Evolutionary conservation across 177 flowering plant species (phyloP), one percentile per base, ranked within the genome.

Genomic region (Vitis hybrid): DNA sequence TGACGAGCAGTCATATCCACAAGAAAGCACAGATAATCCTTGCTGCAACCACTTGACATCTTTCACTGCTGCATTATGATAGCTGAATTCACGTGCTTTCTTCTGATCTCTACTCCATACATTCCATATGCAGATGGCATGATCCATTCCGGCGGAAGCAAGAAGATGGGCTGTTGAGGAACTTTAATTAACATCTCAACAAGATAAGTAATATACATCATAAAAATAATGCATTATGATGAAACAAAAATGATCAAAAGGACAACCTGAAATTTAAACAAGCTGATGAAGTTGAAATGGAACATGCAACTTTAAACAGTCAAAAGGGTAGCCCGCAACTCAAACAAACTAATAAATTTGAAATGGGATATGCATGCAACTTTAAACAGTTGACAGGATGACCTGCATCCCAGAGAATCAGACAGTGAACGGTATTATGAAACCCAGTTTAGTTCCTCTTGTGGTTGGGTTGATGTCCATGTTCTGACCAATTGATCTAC

Each of bases 101-200:
- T 76, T 85, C 79, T 90, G 81, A 77, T 80, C 81, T 67, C 64
- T 78, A 78, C 82, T 86, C 98, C 97, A 96, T 10, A 87, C 93
- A 79, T 96, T 94, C 97, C 99, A 96, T 70, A 94, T 79, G 80
- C 78, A 84, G 66, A 92, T 77, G 15, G 75, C 61, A 16, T 82
- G 78, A 81, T 94, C 99, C 97, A 94, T 85, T 77, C 95, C 95
- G 62, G 97, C 95, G 72, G 98, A 96, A 76, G 99, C 97, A 81
- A 96, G 94, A 68, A 96, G 96, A 81, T 94, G 97, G 69, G 87
- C 97, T 96, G 95, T 57, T 83, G 19, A 79, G 74, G 76, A 86
- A 81, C 65, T 70, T 66, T 20, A 66, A 70, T 75, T 64, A 79
- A 77, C 62, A 75, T 52, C 74, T 73, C 59, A 72, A 72, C 65